A percentile compares a stretch with the other conserved stretches of the same genome.
These are phyloP conservation scores for Marasmius sp. DNA, from an alignment of 1,284 basidiomycete species.

Conservation along the genomic window DNA sequence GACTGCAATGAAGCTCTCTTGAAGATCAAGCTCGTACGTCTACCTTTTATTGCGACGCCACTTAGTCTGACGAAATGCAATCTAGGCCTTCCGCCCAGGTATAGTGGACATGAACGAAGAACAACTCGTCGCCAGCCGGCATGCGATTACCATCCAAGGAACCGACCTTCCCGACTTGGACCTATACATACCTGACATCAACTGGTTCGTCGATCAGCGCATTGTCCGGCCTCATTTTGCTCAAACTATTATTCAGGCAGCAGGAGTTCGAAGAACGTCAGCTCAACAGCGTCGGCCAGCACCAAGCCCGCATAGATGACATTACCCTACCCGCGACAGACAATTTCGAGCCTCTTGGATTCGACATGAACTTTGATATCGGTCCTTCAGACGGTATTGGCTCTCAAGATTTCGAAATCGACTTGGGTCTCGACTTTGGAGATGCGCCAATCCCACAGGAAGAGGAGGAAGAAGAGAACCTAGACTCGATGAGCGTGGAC, in stretches of 20 bases:
- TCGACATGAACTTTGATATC: slow-evolving; percentile 69
- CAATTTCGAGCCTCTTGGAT: slow-evolving; percentile 59
- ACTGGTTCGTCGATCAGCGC: slow-evolving; percentile 53
- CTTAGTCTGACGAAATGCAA: not conserved
- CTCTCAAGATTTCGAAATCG: slow-evolving; percentile 68
- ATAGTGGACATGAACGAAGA: slow-evolving; percentile 94
- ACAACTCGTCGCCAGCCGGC: slow-evolving; percentile 84
- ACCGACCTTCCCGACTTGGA: slow-evolving; percentile 70
- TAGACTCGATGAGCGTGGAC: slow-evolving; percentile 50
- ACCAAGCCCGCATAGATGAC: slow-evolving; percentile 80
- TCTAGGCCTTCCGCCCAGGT: slow-evolving; percentile 88
- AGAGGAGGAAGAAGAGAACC: slow-evolving; percentile 28
- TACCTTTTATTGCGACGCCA: not conserved
- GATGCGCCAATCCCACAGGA: slow-evolving; percentile 16
- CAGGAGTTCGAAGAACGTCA: slow-evolving; percentile 70
- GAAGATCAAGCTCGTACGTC: slow-evolving; percentile 88
- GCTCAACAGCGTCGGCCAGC: slow-evolving; percentile 57
- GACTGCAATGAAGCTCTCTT: slow-evolving; percentile 96
- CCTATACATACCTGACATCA: slow-evolving; percentile 77
- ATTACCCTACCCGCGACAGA: slow-evolving; percentile 78
- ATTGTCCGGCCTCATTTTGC: not conserved
- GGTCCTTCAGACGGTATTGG: slow-evolving; percentile 82
- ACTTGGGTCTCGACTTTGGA: slow-evolving; percentile 19
- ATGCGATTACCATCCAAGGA: slow-evolving; percentile 82
- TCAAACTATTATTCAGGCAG: slow-evolving; percentile 48